Conservation (phyloP, 306 rosid species). For the Cicer cuneatum region DNA sequence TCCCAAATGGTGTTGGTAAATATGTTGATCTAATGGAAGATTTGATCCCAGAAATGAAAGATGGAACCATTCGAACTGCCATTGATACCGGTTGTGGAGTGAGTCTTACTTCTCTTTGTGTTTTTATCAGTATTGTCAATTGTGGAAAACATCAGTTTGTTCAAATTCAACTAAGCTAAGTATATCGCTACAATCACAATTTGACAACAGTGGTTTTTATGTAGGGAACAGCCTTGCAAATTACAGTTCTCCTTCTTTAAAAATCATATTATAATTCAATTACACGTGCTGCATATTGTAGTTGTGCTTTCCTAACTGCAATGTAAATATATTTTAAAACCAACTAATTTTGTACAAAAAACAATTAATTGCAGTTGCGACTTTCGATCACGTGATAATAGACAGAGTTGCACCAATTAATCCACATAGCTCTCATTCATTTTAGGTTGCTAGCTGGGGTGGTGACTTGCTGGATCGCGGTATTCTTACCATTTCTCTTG, state of each 20-base stretch:
- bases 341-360: constrained; percentile 10
- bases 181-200: neutral
- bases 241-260: constrained; percentile 8
- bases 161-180: neutral
- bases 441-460: constrained; percentile 99
- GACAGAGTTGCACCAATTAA: constrained; percentile 32
- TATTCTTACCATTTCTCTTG: constrained; percentile 85
- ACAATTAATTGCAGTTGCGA: constrained; percentile 17
- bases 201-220: neutral
- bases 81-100: constrained; percentile 99
- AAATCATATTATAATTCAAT: constrained; percentile 14
- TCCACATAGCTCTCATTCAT: constrained; percentile 17
- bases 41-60: constrained; percentile 93
- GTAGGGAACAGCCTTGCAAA: neutral
- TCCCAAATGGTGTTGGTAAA: constrained; percentile 88
- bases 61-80: constrained; percentile 91
- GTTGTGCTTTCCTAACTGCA: constrained; percentile 1
- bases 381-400: constrained; percentile 1
- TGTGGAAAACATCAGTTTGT: neutral
- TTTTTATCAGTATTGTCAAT: neutral
- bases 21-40: constrained; percentile 87
- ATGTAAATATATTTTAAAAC: neutral
- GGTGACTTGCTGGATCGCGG: constrained; percentile 96
- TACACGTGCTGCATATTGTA: neutral
- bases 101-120: constrained; percentile 46